These are phyloP conservation scores for Thymus quinquecostatus DNA, from an alignment of 257 asterid genomes.

Conservation along the genomic window DNA sequence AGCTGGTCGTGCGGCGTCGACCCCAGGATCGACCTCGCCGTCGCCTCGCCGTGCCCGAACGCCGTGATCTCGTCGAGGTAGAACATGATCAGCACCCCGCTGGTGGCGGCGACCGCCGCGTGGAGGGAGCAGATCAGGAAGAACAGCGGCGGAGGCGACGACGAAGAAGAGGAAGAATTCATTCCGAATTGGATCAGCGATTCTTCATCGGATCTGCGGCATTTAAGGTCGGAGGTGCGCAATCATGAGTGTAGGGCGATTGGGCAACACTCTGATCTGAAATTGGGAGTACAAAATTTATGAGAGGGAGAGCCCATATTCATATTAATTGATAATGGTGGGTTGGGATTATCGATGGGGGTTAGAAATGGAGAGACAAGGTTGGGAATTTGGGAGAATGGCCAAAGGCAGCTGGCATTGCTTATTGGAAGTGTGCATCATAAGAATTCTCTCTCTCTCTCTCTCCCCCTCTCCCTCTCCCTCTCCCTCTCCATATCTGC, in stretches of 20 bases:
- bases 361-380: constrained; percentile 9
- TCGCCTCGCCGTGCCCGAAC: constrained; percentile 60
- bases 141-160: constrained; percentile 52
- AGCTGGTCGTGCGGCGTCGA: constrained; percentile 65
- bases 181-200: not conserved
- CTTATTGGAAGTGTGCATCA: constrained; percentile 33
- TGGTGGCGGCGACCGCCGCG: constrained; percentile 46
- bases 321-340: too few relatives aligned
- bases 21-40: constrained; percentile 61
- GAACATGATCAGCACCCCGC: constrained; percentile 68
- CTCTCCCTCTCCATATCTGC: not conserved
- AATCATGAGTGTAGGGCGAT: constrained; percentile 11
- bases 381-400: constrained; percentile 28
- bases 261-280: constrained; percentile 21
- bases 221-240: not conserved
- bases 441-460: not conserved
- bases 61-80: constrained; percentile 55
- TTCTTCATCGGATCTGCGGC: constrained; percentile 2
- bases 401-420: constrained; percentile 40
- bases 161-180: constrained; percentile 37
- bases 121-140: constrained; percentile 57
- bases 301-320: constrained; percentile 22
- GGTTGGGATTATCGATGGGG: constrained; percentile 39
- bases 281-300: constrained; percentile 29
- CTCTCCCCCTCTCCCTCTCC: not conserved